Percentiles rank a stretch among this genome's conserved stretches.
Conservation (phyloP, 768 basidiomycete species). For the Phanerochaete sordida region DNA sequence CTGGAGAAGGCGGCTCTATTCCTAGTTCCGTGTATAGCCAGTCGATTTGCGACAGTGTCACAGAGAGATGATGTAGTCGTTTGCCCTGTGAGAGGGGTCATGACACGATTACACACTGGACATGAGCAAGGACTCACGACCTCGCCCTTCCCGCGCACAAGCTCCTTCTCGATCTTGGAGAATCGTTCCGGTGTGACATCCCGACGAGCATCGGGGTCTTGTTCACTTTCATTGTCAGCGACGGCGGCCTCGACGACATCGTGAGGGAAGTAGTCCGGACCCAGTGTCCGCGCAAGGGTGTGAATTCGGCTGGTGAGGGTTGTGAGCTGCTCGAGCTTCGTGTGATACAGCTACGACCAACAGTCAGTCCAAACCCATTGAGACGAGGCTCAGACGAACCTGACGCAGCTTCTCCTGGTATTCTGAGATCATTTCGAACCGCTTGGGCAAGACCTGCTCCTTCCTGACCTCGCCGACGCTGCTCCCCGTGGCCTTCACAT, state of each 20-base stretch:
- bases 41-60: conserved; percentile 71
- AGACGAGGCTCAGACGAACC: conserved; percentile 40
- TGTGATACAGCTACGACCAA: conserved; percentile 56
- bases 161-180: conserved; percentile 76
- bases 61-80: conserved; percentile 60
- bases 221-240: conserved; percentile 40
- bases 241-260: conserved; percentile 51
- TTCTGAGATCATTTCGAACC: conserved; percentile 64
- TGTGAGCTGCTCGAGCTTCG: conserved; percentile 71
- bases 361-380: neutral
- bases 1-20: conserved; percentile 55
- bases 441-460: conserved; percentile 66
- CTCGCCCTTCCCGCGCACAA: conserved; percentile 84
- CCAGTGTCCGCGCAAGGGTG: conserved; percentile 56
- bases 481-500: conserved; percentile 61
- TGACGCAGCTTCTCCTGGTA: conserved; percentile 79
- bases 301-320: conserved; percentile 67
- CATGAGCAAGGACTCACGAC: conserved; percentile 46
- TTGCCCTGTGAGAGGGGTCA: conserved; percentile 43
- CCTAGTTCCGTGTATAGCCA: conserved; percentile 84
- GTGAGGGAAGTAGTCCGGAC: conserved; percentile 49
- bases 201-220: conserved; percentile 39
- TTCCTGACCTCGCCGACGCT: conserved; percentile 69
- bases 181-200: conserved; percentile 84
- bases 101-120: neutral